Base-by-base conservation (phyloP, 176 grass and related monocot species). In the Paspalum vaginatum region DNA sequence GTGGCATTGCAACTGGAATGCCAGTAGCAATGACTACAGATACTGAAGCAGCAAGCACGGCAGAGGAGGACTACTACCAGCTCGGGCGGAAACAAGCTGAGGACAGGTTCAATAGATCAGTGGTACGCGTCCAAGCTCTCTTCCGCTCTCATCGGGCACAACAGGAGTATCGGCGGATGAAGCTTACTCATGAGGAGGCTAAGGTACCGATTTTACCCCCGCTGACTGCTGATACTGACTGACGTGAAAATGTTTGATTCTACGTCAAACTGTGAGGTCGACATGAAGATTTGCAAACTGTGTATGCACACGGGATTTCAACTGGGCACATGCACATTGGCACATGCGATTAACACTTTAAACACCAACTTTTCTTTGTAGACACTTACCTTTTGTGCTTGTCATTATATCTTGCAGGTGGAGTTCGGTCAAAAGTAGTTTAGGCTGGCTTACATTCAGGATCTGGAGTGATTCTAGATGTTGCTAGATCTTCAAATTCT, bases 111-210 rank as follows among this genome's bases (percentile, higher is more conserved):
- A 85, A 79, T 48, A 91, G 92, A 76, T 99, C 96, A 15, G 90
- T 99, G 40, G 68, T 95, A 79, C 85, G 90, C 72, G 95, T 98
- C 25, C 92, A 95, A 83, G 50, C 95, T 26, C 75, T 98, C 84
- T 98, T 94, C 60, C 92, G 96, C 56, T 99, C 92, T 55, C 91
- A 99, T 83, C 85, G 79, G 72, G 96, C 93, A 53, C 96, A 99
- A 40, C 96, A 95, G 74, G 96, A 99, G 86, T 99, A 99, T 79
- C 72, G 92, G 63, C 89, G 92, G 80, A 99, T 99, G 92, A 93
- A 91, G 87, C 50, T 84, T 48, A 54, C 88, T 71, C 78, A 98
- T 81, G 89, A 94, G 78, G 83, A 93, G 86, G 95, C 95, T 45
- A 74, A 84, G 88, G 96, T 99, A 69, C 37, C 4, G 44, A 68